These are phyloP conservation scores for Pyrenochaeta sp. DNA, from an alignment of 2,329 filamentous ascomycete genomes.

Conservation along the genomic window DNA sequence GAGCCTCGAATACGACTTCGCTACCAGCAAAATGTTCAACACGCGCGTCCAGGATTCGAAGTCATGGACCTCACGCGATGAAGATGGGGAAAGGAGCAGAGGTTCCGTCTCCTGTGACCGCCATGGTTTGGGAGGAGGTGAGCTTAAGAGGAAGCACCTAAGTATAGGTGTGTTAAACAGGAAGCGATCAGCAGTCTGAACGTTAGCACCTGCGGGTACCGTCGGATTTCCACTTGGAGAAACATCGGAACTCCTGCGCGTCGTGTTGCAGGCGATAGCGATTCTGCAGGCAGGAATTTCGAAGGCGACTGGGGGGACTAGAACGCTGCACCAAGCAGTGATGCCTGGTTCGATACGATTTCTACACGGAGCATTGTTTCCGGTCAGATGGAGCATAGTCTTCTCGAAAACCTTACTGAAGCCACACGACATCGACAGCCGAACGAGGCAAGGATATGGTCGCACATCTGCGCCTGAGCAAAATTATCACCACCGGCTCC, in stretches of 20 bases:
- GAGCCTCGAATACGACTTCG: background rate
- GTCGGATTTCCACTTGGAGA: background rate
- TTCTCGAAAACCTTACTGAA: no score
- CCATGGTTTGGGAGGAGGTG: background rate
- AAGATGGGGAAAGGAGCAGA: background rate
- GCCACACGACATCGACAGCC: no score
- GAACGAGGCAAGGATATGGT: no score
- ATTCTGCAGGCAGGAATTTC: no score
- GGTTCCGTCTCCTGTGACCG: background rate
- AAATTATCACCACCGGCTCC: constrained; percentile 3
- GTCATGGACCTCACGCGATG: background rate
- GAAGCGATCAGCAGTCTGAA: background rate
- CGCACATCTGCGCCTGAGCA: no score
- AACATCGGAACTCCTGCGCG: background rate
- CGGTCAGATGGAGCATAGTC: no score
- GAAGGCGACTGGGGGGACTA: no score
- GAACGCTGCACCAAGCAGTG: no score
- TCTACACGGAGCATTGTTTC: no score
- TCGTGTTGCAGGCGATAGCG: no score
- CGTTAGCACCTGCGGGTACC: background rate
- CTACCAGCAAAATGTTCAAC: background rate
- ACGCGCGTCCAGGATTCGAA: background rate
- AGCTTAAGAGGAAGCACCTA: background rate
- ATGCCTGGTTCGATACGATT: no score
- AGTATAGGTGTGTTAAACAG: background rate